Percentiles rank a stretch among this genome's conserved stretches.
Evolutionary conservation across 140 eudicot species (phyloP).

Genomic region (Oenanthe javanica): DNA sequence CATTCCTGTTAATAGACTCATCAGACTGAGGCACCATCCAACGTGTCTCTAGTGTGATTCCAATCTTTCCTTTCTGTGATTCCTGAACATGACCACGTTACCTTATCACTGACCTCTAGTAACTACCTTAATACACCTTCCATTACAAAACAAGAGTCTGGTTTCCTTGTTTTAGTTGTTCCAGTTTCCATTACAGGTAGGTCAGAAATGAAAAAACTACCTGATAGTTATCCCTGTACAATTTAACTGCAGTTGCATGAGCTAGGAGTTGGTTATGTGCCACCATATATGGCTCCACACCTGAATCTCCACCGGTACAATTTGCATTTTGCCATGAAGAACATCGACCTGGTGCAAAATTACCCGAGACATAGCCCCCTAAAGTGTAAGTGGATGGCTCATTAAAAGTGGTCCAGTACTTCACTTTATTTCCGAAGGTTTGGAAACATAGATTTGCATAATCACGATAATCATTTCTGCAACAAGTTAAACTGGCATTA

Average conservation of each 20-base stretch:
- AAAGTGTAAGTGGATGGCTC: slow-evolving; percentile 20
- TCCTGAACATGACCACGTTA: slow-evolving; percentile 16
- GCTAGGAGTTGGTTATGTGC: slow-evolving; percentile 29
- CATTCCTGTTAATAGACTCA: slow-evolving; percentile 19
- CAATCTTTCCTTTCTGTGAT: slow-evolving; percentile 52
- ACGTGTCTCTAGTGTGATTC: slow-evolving; percentile 42
- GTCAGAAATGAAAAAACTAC: background rate
- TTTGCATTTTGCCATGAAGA: slow-evolving; percentile 12
- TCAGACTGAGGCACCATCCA: slow-evolving; percentile 55
- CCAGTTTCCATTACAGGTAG: background rate
- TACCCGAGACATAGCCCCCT: slow-evolving; percentile 8
- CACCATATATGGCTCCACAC: slow-evolving; percentile 29
- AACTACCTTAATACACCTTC: background rate
- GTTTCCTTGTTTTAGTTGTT: background rate
- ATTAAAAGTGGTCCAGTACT: slow-evolving; percentile 27
- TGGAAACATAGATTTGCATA: slow-evolving; percentile 30
- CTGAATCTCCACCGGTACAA: slow-evolving; percentile 20
- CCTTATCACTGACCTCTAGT: background rate
- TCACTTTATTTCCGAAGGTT: slow-evolving; percentile 22
- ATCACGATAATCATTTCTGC: slow-evolving; percentile 28
- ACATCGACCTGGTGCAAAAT: slow-evolving; percentile 24
- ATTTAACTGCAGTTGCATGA: slow-evolving; percentile 27
- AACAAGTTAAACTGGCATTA: background rate
- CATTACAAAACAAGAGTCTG: background rate
- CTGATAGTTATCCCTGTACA: slow-evolving; percentile 27